These are phyloP conservation scores for Chondrostereum purpureum DNA, from an alignment of 1,284 basidiomycete species.

Conservation along the genomic window DNA sequence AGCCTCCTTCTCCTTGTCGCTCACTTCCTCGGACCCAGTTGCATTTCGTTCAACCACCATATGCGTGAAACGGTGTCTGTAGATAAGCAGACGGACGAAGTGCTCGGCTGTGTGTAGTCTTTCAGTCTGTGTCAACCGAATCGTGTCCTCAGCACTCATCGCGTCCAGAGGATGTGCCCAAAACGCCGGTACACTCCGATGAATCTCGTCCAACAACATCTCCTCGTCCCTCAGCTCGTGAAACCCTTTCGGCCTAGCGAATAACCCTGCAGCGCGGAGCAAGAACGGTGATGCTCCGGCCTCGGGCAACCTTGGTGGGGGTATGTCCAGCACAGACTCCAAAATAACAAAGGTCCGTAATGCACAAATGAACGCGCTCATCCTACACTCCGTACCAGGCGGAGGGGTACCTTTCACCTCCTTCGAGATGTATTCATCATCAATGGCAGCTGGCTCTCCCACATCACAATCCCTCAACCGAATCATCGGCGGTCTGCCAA, in stretches of 20 bases:
- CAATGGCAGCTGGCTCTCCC: slow-evolving; percentile 74
- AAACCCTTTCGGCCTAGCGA: slow-evolving; percentile 46
- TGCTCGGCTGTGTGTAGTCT: slow-evolving; percentile 80
- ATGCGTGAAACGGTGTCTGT: slow-evolving; percentile 70
- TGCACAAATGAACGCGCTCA: slow-evolving; percentile 73
- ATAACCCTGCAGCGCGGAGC: slow-evolving; percentile 46
- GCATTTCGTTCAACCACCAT: slow-evolving; percentile 58
- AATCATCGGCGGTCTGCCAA: slow-evolving; percentile 81
- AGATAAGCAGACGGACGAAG: slow-evolving; percentile 75
- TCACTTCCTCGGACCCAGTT: slow-evolving; percentile 43
- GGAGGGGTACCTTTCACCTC: slow-evolving; percentile 67
- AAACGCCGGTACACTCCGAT: slow-evolving; percentile 60
- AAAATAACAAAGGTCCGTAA: slow-evolving; percentile 78
- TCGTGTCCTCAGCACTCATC: slow-evolving; percentile 77
- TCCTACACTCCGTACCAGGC: slow-evolving; percentile 62
- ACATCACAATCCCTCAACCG: slow-evolving; percentile 84
- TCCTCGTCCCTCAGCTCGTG: slow-evolving; percentile 77
- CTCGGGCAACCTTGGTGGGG: slow-evolving; percentile 54
- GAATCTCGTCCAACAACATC: slow-evolving; percentile 72
- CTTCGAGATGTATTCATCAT: slow-evolving; percentile 79
- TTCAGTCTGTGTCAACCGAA: slow-evolving; percentile 82
- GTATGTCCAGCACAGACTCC: slow-evolving; percentile 71
- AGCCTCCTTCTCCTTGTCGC: slow-evolving; percentile 61
- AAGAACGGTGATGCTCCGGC: slow-evolving; percentile 51
- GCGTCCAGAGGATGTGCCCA: slow-evolving; percentile 80